Evolutionary conservation across 108 stramenopile species (phyloP).

Genomic region (Aurantiochytrium sp.): DNA sequence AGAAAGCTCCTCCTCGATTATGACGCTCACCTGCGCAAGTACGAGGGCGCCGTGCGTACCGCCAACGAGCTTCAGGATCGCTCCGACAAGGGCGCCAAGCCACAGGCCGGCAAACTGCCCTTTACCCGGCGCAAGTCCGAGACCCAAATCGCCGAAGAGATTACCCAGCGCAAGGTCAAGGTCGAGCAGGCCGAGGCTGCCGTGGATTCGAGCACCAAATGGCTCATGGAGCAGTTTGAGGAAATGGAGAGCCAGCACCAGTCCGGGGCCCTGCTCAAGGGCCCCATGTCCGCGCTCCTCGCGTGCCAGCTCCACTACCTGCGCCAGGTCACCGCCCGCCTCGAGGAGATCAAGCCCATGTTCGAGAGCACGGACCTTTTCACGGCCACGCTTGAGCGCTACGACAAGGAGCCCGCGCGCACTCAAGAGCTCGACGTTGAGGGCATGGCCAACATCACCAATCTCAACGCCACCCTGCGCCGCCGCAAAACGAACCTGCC

Average conservation of each 20-base stretch:
- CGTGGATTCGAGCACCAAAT: neutral
- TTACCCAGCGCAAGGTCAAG: neutral
- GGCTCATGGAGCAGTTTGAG: constrained; percentile 15
- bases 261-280: neutral
- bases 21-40: constrained; percentile 23
- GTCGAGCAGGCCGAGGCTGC: neutral
- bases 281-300: constrained; percentile 8
- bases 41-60: neutral
- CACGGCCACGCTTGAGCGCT: neutral
- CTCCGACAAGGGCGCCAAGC: neutral
- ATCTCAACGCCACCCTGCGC: neutral
- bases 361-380: neutral
- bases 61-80: neutral
- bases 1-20: constrained; percentile 3
- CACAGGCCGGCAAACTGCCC: neutral
- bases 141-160: neutral
- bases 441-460: constrained; percentile 17
- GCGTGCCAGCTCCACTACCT: neutral
- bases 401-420: constrained; percentile 24
- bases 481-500: neutral
- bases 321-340: neutral
- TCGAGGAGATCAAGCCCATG: neutral
- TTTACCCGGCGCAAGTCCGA: constrained; percentile 1
- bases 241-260: neutral
- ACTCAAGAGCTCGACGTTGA: constrained; percentile 2